These are phyloP conservation scores for Candida sp. DNA, from an alignment of 1,139 yeast genomes.

Conservation along the genomic window DNA sequence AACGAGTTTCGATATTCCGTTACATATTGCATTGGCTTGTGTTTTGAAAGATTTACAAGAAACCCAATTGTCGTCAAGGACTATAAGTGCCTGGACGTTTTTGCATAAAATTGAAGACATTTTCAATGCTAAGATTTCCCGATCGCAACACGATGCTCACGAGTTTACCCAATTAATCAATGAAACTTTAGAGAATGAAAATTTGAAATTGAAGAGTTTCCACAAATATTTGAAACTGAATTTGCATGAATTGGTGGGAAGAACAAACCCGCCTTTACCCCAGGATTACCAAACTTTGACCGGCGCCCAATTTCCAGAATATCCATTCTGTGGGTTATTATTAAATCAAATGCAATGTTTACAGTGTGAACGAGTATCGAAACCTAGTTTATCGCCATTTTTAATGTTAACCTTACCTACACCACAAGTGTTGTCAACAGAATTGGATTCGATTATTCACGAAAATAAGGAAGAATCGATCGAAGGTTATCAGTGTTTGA, in stretches of 20 bases:
- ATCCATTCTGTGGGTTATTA: conserved; percentile 72
- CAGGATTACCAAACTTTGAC: conserved; percentile 19
- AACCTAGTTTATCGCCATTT: conserved; percentile 59
- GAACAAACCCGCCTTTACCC: conserved; percentile 7
- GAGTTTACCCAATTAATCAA: conserved; percentile 79
- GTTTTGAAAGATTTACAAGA: conserved; percentile 61
- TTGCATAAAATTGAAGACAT: conserved; percentile 70
- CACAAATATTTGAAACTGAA: conserved; percentile 19
- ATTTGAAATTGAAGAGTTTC: conserved; percentile 30
- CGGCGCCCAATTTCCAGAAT: conserved; percentile 43
- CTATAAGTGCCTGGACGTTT: conserved; percentile 76
- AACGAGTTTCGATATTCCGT: conserved; percentile 36
- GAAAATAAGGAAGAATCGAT: conserved; percentile 68
- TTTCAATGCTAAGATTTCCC: conserved; percentile 72
- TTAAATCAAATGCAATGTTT: conserved; percentile 69
- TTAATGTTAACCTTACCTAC: conserved; percentile 71
- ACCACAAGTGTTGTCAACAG: conserved; percentile 54
- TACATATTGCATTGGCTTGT: conserved; percentile 56
- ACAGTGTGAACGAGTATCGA: conserved; percentile 61
- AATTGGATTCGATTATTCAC: conserved; percentile 52
- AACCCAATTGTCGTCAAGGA: conserved; percentile 50
- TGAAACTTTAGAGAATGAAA: conserved; percentile 75
- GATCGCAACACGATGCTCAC: conserved; percentile 93
- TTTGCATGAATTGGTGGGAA: conserved; percentile 18
- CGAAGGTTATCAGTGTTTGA: conserved; percentile 75